These are phyloP conservation scores for Phytophthora fragariae DNA, from an alignment of 352 stramenopile species.

Conservation along the genomic window DNA sequence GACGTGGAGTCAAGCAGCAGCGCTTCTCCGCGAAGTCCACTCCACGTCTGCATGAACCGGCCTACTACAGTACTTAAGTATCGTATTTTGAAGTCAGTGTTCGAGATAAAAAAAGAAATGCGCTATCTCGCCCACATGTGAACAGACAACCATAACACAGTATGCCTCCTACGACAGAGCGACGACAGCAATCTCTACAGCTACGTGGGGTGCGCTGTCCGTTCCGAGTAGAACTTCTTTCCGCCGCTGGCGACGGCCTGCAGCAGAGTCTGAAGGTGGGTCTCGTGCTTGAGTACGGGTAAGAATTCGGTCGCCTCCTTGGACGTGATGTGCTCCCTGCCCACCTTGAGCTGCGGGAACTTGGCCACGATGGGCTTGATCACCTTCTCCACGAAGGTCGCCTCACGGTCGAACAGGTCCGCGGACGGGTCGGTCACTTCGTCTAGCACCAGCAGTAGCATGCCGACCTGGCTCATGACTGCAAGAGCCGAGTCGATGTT, in stretches of 20 bases:
- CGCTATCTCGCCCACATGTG: conserved; percentile 35
- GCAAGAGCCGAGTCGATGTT: conserved; percentile 92
- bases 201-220: conserved; percentile 93
- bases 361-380: conserved; percentile 94
- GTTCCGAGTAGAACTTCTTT: conserved; percentile 98
- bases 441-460: conserved; percentile 96
- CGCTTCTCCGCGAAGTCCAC: conserved; percentile 9
- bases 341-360: conserved; percentile 96
- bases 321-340: conserved; percentile 99
- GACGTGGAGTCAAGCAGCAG: conserved; percentile 5
- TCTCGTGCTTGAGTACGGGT: conserved; percentile 98
- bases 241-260: conserved; percentile 91
- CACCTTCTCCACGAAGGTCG: conserved; percentile 96
- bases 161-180: conserved; percentile 17
- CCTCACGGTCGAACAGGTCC: conserved; percentile 99
- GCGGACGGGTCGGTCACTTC: conserved; percentile 94
- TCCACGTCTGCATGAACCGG: conserved; percentile 27
- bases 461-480: conserved; percentile 80
- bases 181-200: conserved; percentile 1
- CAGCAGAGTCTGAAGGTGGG: conserved; percentile 92
- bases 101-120: conserved; percentile 66
- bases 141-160: conserved; percentile 25
- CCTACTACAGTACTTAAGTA: conserved; percentile 16
- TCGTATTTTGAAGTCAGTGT: conserved; percentile 70
- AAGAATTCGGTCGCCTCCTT: conserved; percentile 97